Evolutionary conservation across 2,329 filamentous ascomycete genomes (phyloP), one percentile per base, ranked within the genome.

Genomic region (Claviceps pusilla): DNA sequence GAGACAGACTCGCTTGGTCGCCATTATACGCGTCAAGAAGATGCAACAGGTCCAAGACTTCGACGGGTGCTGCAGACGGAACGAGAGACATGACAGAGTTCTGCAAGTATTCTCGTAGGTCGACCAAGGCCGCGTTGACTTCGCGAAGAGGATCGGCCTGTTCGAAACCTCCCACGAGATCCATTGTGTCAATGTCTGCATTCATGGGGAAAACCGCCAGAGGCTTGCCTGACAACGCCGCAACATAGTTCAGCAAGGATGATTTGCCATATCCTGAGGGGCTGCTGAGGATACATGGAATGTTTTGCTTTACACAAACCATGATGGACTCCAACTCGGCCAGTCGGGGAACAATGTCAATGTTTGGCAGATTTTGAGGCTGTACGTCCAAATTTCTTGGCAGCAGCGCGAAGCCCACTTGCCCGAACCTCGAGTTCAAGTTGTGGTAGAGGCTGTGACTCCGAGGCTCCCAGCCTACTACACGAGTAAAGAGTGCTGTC

Each of bases 161-260:
- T 67, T 98, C 93, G 64, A 95, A 98, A 0, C 93, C 93, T 63
- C 93, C 93, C 55, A 98, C 88, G 54, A 98, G 80, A 68, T 98
- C 93, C 83, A 95, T 95, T 0, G 91, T 90, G 67, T 98, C 93
- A 48, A 95, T 87, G 62, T 98, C 94, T 7, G 90, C 85, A 65
- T 95, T 98, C 70, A 98, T 82, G 0, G 90, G 83, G 62, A 97
- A 87, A 16, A 89, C 86, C 37, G 90, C 79, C 3, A 97, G 73
- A 1, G 82, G 76, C 54, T 85, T 85, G 29, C 93, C 93, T 46
- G 81, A 80, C 29, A 86, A 71, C 12, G 86, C 83, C n/a, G 93
- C 90, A 33, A 95, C 76, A 58, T 91, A 84, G 56, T 84, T 78
- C 14, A 98, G 72, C 5, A 95, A 75, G 5, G 80, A 79, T 1